phyloP scores from a whole-genome alignment of 495 filamentous ascomycete genomes.

The Podospora australis region DNA sequence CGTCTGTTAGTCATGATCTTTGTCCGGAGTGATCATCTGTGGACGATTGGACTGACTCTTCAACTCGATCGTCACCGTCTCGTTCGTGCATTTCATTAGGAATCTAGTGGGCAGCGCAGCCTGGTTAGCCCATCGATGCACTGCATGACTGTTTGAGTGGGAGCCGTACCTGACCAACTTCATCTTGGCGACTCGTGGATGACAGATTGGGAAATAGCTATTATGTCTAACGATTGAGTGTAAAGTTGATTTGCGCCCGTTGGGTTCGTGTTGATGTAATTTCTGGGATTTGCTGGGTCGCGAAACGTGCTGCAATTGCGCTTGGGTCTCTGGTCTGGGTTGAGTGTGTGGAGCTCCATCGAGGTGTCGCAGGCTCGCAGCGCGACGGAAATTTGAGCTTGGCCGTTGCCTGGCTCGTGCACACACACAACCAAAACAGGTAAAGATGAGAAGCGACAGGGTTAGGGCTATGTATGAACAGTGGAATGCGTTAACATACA shows the following conservation, averaged over 20 bases:
- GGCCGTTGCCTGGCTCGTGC: too few species aligned
- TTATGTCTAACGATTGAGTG: too few species aligned
- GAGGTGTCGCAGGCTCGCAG: too few species aligned
- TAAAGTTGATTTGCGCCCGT: too few species aligned
- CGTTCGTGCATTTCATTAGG: constrained; percentile 96
- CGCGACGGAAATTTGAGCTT: too few species aligned
- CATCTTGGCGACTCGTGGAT: constrained; percentile 54
- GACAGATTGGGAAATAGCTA: background rate
- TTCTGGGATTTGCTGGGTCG: too few species aligned
- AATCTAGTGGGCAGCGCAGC: constrained; percentile 53
- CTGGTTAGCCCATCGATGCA: constrained; percentile 4
- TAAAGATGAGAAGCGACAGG: too few species aligned
- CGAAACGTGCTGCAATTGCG: background rate
- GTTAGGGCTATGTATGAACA: too few species aligned
- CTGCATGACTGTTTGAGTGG: background rate
- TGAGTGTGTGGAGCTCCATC: background rate
- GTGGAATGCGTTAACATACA: too few species aligned
- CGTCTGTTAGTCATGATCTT: background rate
- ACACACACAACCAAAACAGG: too few species aligned
- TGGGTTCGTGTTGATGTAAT: too few species aligned
- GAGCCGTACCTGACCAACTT: constrained; percentile 86
- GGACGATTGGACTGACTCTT: constrained; percentile 65
- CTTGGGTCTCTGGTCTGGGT: background rate
- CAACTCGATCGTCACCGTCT: constrained; percentile 94
- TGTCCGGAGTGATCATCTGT: constrained; percentile 33